Conservation (phyloP, 768 basidiomycete genomes). For the Agaricus blazei region DNA sequence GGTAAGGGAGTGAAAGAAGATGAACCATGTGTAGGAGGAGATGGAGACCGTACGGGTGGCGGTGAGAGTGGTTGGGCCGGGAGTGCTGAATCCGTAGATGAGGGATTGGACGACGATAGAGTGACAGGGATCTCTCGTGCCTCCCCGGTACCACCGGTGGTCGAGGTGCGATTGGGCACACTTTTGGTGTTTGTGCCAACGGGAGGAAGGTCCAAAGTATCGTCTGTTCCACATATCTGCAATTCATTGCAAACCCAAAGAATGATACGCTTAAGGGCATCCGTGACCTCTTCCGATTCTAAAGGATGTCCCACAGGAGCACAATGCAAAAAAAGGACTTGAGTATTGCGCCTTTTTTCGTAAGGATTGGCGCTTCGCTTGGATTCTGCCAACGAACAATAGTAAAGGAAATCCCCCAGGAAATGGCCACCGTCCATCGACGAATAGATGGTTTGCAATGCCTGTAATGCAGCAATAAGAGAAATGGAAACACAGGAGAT, state of each 20-base stretch:
- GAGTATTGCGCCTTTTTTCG: slow-evolving; percentile 14
- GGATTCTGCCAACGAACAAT: slow-evolving; percentile 68
- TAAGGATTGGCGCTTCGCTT: slow-evolving; percentile 34
- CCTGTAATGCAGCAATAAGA: slow-evolving; percentile 5
- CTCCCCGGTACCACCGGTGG: not conserved
- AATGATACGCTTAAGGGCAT: slow-evolving; percentile 57
- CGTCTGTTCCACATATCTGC: slow-evolving; percentile 9
- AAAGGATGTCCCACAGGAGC: slow-evolving; percentile 64
- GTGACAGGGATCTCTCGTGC: not conserved
- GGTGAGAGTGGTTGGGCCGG: slow-evolving; percentile 2
- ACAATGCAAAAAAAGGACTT: slow-evolving; percentile 68
- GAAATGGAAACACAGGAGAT: not conserved
- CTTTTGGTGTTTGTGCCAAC: slow-evolving; percentile 2
- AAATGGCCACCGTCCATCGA: slow-evolving; percentile 77
- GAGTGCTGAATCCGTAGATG: not conserved
- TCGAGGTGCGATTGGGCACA: not conserved
- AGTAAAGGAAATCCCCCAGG: slow-evolving; percentile 73
- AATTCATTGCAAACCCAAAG: slow-evolving; percentile 50
- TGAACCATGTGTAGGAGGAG: not conserved
- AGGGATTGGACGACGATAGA: not conserved
- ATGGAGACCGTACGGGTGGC: not conserved
- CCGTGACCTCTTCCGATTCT: slow-evolving; percentile 61
- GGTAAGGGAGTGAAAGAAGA: not conserved
- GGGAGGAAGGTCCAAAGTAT: slow-evolving; percentile 7
- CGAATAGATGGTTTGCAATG: slow-evolving; percentile 54